Percentiles rank a stretch among this genome's conserved stretches.
Conservation (phyloP, 2,329 filamentous ascomycete genomes). For the Verticillium klebahnii region DNA sequence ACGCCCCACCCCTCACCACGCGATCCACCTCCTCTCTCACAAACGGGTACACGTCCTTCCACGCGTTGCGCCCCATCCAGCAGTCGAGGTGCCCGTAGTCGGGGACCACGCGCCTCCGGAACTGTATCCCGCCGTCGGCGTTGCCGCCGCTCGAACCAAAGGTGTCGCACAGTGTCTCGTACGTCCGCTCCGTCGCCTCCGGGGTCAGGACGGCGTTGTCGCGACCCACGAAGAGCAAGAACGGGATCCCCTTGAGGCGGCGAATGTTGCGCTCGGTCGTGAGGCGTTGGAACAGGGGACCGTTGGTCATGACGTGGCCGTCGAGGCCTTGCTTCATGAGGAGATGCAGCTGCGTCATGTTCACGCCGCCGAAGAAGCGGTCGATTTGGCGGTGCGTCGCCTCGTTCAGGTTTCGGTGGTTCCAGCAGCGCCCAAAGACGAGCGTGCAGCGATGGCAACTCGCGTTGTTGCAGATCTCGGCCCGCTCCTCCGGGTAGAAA, state of each 20-base stretch:
- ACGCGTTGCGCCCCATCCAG: conserved; percentile 57
- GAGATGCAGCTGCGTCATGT: conserved; percentile 52
- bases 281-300: conserved; percentile 39
- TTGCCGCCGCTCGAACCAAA: conserved; percentile 36
- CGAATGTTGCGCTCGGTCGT: conserved; percentile 45
- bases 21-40: conserved; percentile 51
- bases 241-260: conserved; percentile 46
- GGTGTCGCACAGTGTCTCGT: conserved; percentile 44
- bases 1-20: conserved; percentile 37
- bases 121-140: conserved; percentile 31
- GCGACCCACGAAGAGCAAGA: conserved; percentile 50
- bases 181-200: conserved; percentile 47
- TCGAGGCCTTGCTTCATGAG: conserved; percentile 51
- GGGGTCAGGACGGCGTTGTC: conserved; percentile 54
- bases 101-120: conserved; percentile 46
- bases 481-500: conserved; percentile 48
- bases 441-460: conserved; percentile 57
- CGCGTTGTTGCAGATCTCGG: conserved; percentile 57
- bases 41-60: conserved; percentile 55
- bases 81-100: conserved; percentile 58
- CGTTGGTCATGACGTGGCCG: conserved; percentile 49
- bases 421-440: conserved; percentile 61
- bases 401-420: conserved; percentile 60
- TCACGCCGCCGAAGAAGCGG: conserved; percentile 58
- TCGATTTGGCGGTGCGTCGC: conserved; percentile 59